phyloP scores from a whole-genome alignment of 2,329 filamentous ascomycete genomes.

The Didymella exigua region DNA sequence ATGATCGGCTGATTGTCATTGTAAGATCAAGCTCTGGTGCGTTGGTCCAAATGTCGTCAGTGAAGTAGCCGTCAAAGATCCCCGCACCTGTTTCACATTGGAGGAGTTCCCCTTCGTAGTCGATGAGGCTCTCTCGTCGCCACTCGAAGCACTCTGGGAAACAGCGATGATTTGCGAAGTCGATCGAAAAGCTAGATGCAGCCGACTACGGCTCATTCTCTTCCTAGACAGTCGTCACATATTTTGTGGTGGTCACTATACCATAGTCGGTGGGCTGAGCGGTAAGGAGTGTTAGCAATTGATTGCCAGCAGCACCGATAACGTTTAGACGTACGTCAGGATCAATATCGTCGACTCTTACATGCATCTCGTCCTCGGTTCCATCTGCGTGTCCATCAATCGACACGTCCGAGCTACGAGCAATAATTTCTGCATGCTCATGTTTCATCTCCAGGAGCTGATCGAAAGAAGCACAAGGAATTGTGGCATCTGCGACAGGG shows the following conservation, averaged over 20 bases:
- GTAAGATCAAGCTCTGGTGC: background rate
- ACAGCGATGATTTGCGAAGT: background rate
- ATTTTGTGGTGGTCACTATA: background rate
- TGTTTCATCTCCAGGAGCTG: background rate
- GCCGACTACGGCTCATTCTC: background rate
- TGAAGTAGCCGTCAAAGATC: background rate
- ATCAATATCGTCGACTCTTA: background rate
- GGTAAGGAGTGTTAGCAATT: background rate
- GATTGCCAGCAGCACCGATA: background rate
- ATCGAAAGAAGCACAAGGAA: conserved; percentile 1
- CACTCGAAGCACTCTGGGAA: background rate
- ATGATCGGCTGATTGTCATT: background rate
- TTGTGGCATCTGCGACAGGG: background rate
- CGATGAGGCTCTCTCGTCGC: background rate
- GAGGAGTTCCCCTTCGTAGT: background rate
- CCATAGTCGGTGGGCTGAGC: background rate
- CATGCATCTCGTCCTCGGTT: background rate
- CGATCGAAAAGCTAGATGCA: background rate
- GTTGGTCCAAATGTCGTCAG: background rate
- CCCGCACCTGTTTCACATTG: background rate
- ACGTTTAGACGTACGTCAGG: background rate
- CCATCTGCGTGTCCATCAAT: background rate
- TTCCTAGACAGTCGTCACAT: background rate
- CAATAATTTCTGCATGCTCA: background rate
- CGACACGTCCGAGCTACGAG: background rate